phyloP scores from a whole-genome alignment of 2,329 filamentous ascomycete species.

The Fusarium kyushuense region DNA sequence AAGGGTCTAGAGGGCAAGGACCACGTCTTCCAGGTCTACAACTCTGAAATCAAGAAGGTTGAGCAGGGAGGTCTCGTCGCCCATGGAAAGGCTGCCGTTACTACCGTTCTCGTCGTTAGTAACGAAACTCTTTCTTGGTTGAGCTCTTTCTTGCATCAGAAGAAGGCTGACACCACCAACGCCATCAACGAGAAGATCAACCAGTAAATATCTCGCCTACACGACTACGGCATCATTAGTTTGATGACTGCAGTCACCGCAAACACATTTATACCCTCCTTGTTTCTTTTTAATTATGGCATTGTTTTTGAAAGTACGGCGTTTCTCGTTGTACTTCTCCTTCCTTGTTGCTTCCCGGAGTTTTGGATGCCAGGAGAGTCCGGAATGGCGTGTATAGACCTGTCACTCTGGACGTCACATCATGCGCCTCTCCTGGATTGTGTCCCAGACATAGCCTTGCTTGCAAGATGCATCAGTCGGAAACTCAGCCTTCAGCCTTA shows the following conservation, averaged over 20 bases:
- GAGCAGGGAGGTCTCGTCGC: slow-evolving; percentile 74
- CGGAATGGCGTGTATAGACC: slow-evolving; percentile 10
- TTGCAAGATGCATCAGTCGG: slow-evolving; percentile 12
- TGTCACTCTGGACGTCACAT: slow-evolving; percentile 3
- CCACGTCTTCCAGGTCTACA: slow-evolving; percentile 69
- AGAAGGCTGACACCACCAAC: slow-evolving; percentile 72
- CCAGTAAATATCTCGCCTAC: slow-evolving; percentile 52
- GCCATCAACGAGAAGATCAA: slow-evolving; percentile 64
- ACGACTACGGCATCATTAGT: slow-evolving; percentile 10
- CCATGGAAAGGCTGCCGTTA: slow-evolving; percentile 76
- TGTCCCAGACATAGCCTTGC: slow-evolving; percentile 11
- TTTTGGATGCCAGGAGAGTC: slow-evolving; percentile 9
- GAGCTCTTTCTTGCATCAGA: slow-evolving; percentile 67
- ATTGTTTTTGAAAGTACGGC: slow-evolving; percentile 14
- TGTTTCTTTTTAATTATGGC: slow-evolving; percentile 23
- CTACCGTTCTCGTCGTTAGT: slow-evolving; percentile 74
- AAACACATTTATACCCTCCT: slow-evolving; percentile 44
- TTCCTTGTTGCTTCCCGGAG: slow-evolving; percentile 19
- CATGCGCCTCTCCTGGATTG: slow-evolving; percentile 7
- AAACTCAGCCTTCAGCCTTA: slow-evolving; percentile 2
- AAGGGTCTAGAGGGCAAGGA: slow-evolving; percentile 72
- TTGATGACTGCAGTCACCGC: slow-evolving; percentile 27
- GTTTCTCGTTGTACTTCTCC: slow-evolving; percentile 24
- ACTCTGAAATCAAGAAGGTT: slow-evolving; percentile 71
- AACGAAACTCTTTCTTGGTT: slow-evolving; percentile 73